Base-by-base conservation (phyloP, 148 eudicot genomes). In the Vaccinium vitisidaea region DNA sequence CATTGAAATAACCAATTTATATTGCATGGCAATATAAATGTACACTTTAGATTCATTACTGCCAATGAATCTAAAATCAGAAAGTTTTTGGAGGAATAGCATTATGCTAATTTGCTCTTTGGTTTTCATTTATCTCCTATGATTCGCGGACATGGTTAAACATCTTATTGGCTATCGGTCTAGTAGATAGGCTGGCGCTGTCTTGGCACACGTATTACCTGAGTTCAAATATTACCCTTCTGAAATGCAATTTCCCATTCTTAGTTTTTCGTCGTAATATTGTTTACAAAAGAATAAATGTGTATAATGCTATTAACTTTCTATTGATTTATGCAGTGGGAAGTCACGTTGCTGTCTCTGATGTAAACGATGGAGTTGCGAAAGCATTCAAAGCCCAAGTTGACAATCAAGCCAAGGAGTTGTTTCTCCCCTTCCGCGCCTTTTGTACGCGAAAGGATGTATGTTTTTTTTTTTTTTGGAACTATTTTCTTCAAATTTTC, bases 351-450 rank as follows among this genome's bases (percentile, higher is more conserved):
- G 23, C 84, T 18, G 36, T 90, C 21, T 49, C 88, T 9, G 89
- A 85, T 84, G 80, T 79, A 1, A 76, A 83, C 63, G 90, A 92
- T 13, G 88, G 86, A 58, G 87, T 80, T 79, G 87, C 80, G 3
- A 86, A 79, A 70, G 85, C 78, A 7, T 61, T 54, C 69, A 88
- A 74, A 86, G 71, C 69, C 69, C 88, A 81, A 21, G 30, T 9
- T 11, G 98, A 95, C 65, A 71, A 74, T 80, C 91, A 88, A 70
- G 86, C 92, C 86, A 90, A 90, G 84, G 98, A 95, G 36, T 48
- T 94, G 56, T 92, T 95, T 89, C 92, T 95, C 86, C 95, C 98
- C 27, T 95, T 94, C 83, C 98, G 98, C 30, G 90, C 92, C 88
- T 95, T 93, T 84, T 94, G 98, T 86, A 85, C 89, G 12, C 94